These are phyloP conservation scores for Volvox reticuliferus DNA, from an alignment of 139 green algal genomes.

Conservation along the genomic window DNA sequence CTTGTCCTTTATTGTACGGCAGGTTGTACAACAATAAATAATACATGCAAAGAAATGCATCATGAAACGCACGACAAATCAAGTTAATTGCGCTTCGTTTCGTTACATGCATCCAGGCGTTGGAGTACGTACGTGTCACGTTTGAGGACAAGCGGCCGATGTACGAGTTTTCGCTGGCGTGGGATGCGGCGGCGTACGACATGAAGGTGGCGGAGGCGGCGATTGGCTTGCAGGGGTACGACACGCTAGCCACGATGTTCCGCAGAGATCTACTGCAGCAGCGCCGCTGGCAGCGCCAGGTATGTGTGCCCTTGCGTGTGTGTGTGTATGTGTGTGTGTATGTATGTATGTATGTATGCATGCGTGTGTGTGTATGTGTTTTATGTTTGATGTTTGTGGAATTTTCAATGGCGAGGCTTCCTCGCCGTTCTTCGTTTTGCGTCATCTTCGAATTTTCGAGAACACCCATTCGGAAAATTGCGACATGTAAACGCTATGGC, in stretches of 20 bases:
- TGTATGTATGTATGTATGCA: too few species aligned
- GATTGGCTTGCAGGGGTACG: not conserved
- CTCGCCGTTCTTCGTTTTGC: too few species aligned
- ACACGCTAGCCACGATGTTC: constrained; percentile 19
- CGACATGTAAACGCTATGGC: not conserved
- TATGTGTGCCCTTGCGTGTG: not conserved
- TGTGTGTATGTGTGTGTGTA: not conserved
- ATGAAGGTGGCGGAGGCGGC: not conserved
- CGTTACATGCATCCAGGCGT: not conserved
- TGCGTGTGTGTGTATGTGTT: too few species aligned
- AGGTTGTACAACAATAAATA: too few species aligned
- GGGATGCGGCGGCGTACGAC: constrained; percentile 47
- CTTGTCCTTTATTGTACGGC: too few species aligned
- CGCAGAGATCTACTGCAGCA: constrained; percentile 53
- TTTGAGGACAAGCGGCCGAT: constrained; percentile 53
- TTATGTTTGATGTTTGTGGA: too few species aligned
- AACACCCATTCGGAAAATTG: too few species aligned
- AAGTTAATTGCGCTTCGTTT: not conserved
- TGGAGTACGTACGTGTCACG: constrained; percentile 26
- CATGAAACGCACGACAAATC: too few species aligned
- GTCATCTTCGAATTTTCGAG: too few species aligned
- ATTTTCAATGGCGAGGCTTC: too few species aligned
- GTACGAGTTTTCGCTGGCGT: constrained; percentile 24
- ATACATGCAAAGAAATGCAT: too few species aligned
- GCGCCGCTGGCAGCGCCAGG: constrained; percentile 47